Evolutionary conservation across 2,329 filamentous ascomycete species (phyloP).

Genomic region (Cordyceps militaris): DNA sequence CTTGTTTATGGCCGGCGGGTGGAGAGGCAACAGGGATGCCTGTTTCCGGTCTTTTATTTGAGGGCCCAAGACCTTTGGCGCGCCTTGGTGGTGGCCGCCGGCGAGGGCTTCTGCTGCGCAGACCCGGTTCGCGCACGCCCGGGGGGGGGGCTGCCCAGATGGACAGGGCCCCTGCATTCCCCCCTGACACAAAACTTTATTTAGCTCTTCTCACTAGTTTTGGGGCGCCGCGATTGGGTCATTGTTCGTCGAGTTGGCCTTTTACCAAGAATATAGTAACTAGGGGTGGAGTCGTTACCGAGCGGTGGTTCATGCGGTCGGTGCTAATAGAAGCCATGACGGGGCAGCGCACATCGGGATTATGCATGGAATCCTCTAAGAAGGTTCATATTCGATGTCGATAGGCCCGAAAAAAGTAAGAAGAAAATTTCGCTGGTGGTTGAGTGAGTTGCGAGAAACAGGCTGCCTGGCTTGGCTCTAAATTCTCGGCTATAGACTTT

Average conservation of each 20-base stretch:
- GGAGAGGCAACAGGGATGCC: neutral
- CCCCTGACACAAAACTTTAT: conserved; percentile 9
- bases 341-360: neutral
- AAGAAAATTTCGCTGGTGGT: neutral
- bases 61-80: conserved; percentile 10
- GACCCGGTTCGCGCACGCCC: neutral
- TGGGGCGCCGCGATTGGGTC: neutral
- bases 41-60: conserved; percentile 16
- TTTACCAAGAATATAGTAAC: neutral
- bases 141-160: neutral
- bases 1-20: neutral
- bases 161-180: neutral
- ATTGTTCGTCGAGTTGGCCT: neutral
- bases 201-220: neutral
- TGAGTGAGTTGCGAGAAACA: neutral
- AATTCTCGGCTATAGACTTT: neutral
- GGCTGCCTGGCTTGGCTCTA: neutral
- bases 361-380: neutral
- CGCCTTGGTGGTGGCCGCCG: neutral
- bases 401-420: too few relatives aligned
- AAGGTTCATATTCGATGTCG: neutral
- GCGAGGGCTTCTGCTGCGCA: neutral
- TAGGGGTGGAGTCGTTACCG: neutral
- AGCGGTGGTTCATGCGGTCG: neutral
- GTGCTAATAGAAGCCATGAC: neutral